Evolutionary conservation across 805 yeast species (phyloP), one percentile per base, ranked within the genome.

Genomic region (Danielia reshetovae): DNA sequence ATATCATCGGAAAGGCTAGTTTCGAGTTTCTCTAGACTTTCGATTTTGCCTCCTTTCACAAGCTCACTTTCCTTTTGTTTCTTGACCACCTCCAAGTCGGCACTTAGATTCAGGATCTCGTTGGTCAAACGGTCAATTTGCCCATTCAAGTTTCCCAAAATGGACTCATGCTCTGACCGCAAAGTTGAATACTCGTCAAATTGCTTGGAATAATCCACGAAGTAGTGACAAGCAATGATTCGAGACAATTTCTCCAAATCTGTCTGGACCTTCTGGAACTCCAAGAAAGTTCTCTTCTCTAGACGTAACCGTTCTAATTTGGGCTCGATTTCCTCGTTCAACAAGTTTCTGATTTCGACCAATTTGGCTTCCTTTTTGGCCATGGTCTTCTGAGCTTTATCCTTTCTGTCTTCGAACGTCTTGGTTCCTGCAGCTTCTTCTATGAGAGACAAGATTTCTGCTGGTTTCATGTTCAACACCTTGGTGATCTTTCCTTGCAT

Each of bases 401-500:
- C 95, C 49, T 90, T 80, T 44, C 96, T 77, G 42, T 88, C 95
- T 58, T 93, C 97, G 54, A 86, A 93, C 72, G 90, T 85, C 44
- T 90, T 79, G 0, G 98, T 93, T 5, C 99, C 98, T 0, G 98
- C 96, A 0, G 98, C 98, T 62, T 93, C 99, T 60, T 93, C 98
- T 35, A 93, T 87, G 47, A 93, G 70, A 4, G 96, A 81, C 43
- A 93, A 62, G 27, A 90, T 85, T 58, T 93, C 97, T 2, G 77
- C 67, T 1, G 98, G 95, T 50, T 85, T 87, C 97, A 93, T 93
- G 58, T 93, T 93, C 51, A 93, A 72, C 45, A 93, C 97, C 58
- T 93, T 90, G 22, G 98, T 94, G 62, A 94, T 93, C 56, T 88
- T 86, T 40, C 99, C 99, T 62, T 93, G 99, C 98, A 94, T 93